Conservation (phyloP, 192 early-diverging fungal genomes). For the Coemansia sp. region DNA sequence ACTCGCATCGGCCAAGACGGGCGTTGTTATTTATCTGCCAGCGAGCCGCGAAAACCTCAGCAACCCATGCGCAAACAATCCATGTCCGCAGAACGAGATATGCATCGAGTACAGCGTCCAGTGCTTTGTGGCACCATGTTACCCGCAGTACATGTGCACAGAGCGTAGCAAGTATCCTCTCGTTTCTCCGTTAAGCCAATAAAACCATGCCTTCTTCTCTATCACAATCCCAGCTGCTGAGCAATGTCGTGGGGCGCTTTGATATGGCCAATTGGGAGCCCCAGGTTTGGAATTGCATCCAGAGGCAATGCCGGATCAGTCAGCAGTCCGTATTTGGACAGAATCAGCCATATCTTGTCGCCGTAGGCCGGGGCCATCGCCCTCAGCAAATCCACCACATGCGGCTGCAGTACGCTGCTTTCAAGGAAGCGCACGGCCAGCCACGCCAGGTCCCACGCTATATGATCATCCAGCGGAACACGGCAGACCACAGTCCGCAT, state of each 20-base stretch:
- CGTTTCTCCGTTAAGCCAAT: background rate
- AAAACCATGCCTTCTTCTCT: background rate
- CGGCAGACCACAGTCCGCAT: constrained; percentile 32
- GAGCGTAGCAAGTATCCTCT: background rate
- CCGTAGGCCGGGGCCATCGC: constrained; percentile 41
- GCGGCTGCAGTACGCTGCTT: background rate
- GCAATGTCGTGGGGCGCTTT: constrained; percentile 22
- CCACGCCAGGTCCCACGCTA: constrained; percentile 30
- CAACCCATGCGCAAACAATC: constrained; percentile 15
- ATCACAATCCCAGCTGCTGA: constrained; percentile 18
- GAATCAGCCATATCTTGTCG: constrained; percentile 46
- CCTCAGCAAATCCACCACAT: constrained; percentile 20
- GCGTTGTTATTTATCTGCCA: constrained; percentile 13
- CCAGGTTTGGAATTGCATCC: constrained; percentile 15
- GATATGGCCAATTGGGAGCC: constrained; percentile 6
- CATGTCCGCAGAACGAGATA: constrained; percentile 4
- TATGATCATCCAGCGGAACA: constrained; percentile 36
- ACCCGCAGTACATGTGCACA: constrained; percentile 15
- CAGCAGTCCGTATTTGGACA: constrained; percentile 23
- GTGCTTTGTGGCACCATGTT: constrained; percentile 28
- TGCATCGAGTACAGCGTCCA: constrained; percentile 15
- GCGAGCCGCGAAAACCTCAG: constrained; percentile 2
- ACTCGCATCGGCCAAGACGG: background rate
- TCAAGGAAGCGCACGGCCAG: constrained; percentile 18
- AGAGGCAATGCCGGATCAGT: background rate